These are phyloP conservation scores for Bipolaris sorokiniana DNA, from an alignment of 2,329 filamentous ascomycete species.

Conservation along the genomic window DNA sequence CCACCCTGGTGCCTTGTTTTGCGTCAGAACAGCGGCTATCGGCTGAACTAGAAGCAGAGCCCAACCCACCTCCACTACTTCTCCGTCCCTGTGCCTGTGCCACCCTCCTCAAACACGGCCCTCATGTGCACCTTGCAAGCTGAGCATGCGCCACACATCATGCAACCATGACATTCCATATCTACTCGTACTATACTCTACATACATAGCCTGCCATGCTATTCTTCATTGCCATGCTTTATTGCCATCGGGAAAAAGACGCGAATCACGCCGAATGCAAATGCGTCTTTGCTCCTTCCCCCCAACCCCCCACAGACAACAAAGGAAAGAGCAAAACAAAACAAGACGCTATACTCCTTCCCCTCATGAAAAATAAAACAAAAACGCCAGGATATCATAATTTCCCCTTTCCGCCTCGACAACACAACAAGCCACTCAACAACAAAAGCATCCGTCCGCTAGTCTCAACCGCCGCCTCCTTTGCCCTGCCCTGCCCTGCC, in stretches of 20 bases:
- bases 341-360: not conserved
- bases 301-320: too few species aligned
- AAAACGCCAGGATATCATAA: slow-evolving; percentile 20
- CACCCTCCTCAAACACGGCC: too few species aligned
- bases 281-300: too few species aligned
- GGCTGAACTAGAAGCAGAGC: not conserved
- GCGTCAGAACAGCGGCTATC: not conserved
- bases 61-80: not conserved
- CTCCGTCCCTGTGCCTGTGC: not conserved
- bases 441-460: not conserved
- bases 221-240: too few species aligned
- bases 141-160: too few species aligned
- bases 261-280: too few species aligned
- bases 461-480: not conserved
- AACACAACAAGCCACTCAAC: not conserved
- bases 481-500: not conserved
- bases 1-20: not conserved
- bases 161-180: too few species aligned
- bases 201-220: too few species aligned
- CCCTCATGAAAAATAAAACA: not conserved
- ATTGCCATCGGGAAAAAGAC: too few species aligned
- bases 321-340: not conserved
- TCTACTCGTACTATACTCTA: too few species aligned
- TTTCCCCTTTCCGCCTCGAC: slow-evolving; percentile 2
- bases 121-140: too few species aligned